phyloP scores from a whole-genome alignment of 1,284 basidiomycete genomes.

The Trametes pubescens region DNA sequence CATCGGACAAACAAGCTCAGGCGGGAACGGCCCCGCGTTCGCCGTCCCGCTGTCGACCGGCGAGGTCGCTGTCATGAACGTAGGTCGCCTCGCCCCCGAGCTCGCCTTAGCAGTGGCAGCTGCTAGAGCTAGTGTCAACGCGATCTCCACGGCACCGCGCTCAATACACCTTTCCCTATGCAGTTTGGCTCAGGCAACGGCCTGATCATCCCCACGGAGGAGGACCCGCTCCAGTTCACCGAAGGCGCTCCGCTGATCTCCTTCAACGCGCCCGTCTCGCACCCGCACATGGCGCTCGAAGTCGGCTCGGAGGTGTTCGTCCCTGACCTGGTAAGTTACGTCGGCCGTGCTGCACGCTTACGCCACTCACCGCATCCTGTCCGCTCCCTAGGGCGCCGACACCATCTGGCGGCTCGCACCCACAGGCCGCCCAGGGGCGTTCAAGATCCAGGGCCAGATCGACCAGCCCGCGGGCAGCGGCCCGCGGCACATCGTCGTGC shows the following conservation, averaged over 20 bases:
- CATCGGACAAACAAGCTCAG: slow-evolving; percentile 56
- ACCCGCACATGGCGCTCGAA: slow-evolving; percentile 71
- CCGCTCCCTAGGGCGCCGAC: slow-evolving; percentile 59
- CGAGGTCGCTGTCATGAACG: slow-evolving; percentile 66
- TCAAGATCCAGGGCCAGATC: slow-evolving; percentile 65
- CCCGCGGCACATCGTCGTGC: slow-evolving; percentile 68
- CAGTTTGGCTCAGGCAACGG: slow-evolving; percentile 68
- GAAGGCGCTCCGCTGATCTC: slow-evolving; percentile 53
- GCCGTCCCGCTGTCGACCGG: slow-evolving; percentile 59
- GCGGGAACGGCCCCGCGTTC: slow-evolving; percentile 63
- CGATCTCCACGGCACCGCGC: background rate
- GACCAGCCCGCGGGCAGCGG: slow-evolving; percentile 69
- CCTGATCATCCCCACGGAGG: slow-evolving; percentile 56
- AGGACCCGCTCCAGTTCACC: slow-evolving; percentile 51
- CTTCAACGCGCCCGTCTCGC: slow-evolving; percentile 60
- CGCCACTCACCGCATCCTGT: background rate
- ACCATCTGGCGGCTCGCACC: slow-evolving; percentile 67
- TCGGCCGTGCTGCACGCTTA: background rate
- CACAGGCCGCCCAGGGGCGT: slow-evolving; percentile 50
- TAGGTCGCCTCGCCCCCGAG: slow-evolving; percentile 31
- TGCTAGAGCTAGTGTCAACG: background rate
- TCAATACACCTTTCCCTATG: background rate
- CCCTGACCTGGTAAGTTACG: slow-evolving; percentile 68
- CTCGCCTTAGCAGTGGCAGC: background rate
- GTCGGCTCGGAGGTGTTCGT: slow-evolving; percentile 63